Conservation (phyloP, 768 basidiomycete genomes). For the Suillus sp. region DNA sequence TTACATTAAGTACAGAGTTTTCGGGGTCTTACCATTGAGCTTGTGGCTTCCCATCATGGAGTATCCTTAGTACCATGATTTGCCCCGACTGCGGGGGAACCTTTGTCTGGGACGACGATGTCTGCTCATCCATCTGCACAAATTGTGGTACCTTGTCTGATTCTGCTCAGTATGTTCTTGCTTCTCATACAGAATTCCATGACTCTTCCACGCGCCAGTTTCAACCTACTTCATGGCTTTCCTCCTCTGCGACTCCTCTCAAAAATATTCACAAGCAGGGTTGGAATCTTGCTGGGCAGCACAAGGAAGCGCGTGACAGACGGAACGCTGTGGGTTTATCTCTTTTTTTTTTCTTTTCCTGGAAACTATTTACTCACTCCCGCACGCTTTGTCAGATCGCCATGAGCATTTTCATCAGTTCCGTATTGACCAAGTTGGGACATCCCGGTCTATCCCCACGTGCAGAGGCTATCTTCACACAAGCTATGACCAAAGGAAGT, state of each 20-base stretch:
- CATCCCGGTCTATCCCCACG: slow-evolving; percentile 64
- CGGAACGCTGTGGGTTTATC: slow-evolving; percentile 57
- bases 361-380: slow-evolving; percentile 19
- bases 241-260: slow-evolving; percentile 41
- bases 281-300: slow-evolving; percentile 67
- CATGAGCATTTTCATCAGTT: slow-evolving; percentile 63
- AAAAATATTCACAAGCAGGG: slow-evolving; percentile 50
- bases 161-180: slow-evolving; percentile 61
- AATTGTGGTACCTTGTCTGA: slow-evolving; percentile 72
- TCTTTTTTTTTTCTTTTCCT: slow-evolving; percentile 13
- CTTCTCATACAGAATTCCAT: slow-evolving; percentile 43
- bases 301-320: slow-evolving; percentile 62
- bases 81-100: slow-evolving; percentile 58
- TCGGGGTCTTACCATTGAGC: slow-evolving; percentile 23
- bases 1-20: slow-evolving; percentile 22
- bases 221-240: slow-evolving; percentile 34
- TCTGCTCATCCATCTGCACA: slow-evolving; percentile 65
- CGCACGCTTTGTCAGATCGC: slow-evolving; percentile 46
- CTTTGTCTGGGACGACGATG: slow-evolving; percentile 58
- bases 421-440: slow-evolving; percentile 59
- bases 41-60: no score
- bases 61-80: slow-evolving; percentile 13
- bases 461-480: slow-evolving; percentile 67
- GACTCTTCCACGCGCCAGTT: slow-evolving; percentile 36
- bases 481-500: slow-evolving; percentile 56